Conservation (phyloP, 2,329 filamentous ascomycete species). For the Dryadomyces quercivorus region DNA sequence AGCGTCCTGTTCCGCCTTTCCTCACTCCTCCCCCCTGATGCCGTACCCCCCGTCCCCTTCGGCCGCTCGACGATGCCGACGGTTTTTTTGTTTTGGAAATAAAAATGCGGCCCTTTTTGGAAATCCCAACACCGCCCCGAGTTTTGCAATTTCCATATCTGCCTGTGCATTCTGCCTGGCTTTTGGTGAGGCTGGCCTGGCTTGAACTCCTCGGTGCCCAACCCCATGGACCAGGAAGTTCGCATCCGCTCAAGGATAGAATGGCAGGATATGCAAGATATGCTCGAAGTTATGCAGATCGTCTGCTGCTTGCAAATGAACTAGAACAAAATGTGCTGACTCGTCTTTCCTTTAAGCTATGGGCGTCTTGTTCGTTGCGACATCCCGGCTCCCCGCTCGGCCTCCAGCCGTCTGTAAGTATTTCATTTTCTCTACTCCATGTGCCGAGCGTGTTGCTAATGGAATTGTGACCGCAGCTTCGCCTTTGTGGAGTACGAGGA, state of each 20-base stretch:
- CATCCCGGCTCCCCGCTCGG: constrained; percentile 89
- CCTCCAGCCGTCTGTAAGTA: constrained; percentile 88
- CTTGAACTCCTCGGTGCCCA: neutral
- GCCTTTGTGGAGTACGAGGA: constrained; percentile 99
- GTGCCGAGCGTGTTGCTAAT: neutral
- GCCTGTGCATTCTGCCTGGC: neutral
- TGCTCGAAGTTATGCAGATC: too few species aligned
- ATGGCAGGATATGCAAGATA: too few species aligned
- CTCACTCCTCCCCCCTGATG: constrained; percentile 9
- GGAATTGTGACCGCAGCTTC: constrained; percentile 44
- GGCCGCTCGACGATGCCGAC: neutral
- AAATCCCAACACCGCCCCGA: neutral
- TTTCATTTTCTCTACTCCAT: too few species aligned
- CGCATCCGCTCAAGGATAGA: neutral
- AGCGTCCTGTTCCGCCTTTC: neutral
- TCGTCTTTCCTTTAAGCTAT: constrained; percentile 48
- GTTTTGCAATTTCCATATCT: neutral
- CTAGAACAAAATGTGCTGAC: neutral
- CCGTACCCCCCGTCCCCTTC: neutral
- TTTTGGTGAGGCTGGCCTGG: constrained; percentile 3
- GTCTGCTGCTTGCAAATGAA: too few species aligned
- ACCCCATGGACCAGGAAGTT: neutral
- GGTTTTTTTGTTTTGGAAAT: neutral
- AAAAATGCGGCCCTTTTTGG: neutral
- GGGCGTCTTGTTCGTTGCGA: constrained; percentile 96